Conservation (phyloP, 345 rosid species). For the Physaria fendleri region DNA sequence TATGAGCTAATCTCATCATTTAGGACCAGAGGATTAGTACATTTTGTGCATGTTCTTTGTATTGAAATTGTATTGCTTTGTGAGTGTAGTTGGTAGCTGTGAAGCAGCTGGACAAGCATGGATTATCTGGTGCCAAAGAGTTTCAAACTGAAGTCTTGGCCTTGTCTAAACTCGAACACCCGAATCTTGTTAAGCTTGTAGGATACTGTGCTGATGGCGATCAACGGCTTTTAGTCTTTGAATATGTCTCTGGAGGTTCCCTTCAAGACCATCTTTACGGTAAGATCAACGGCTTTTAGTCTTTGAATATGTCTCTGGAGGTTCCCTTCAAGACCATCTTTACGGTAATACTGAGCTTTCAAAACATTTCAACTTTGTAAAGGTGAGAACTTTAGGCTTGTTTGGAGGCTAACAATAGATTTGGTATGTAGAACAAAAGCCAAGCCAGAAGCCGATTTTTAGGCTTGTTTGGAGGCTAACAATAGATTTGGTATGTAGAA, state of each 20-base stretch:
- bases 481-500: slow-evolving; percentile 30
- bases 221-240: slow-evolving; percentile 59
- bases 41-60: neutral
- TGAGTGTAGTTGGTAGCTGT: slow-evolving; percentile 50
- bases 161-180: slow-evolving; percentile 46
- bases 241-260: slow-evolving; percentile 46
- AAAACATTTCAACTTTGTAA: neutral
- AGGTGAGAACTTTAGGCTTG: neutral
- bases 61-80: neutral
- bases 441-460: slow-evolving; percentile 37
- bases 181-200: slow-evolving; percentile 46
- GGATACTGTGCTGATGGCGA: slow-evolving; percentile 88
- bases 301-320: slow-evolving; percentile 45
- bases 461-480: neutral
- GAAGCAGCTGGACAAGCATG: slow-evolving; percentile 68
- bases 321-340: slow-evolving; percentile 49
- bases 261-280: slow-evolving; percentile 47
- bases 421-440: slow-evolving; percentile 31
- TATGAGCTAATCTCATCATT: neutral
- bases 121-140: slow-evolving; percentile 45
- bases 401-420: neutral
- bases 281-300: slow-evolving; percentile 68
- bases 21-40: neutral
- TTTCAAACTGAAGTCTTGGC: slow-evolving; percentile 46
- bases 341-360: slow-evolving; percentile 33